A percentile compares a stretch with the other conserved stretches of the same genome.
phyloP scores from a whole-genome alignment of 192 early-diverging fungal species.

The Entophlyctis luteolus region DNA sequence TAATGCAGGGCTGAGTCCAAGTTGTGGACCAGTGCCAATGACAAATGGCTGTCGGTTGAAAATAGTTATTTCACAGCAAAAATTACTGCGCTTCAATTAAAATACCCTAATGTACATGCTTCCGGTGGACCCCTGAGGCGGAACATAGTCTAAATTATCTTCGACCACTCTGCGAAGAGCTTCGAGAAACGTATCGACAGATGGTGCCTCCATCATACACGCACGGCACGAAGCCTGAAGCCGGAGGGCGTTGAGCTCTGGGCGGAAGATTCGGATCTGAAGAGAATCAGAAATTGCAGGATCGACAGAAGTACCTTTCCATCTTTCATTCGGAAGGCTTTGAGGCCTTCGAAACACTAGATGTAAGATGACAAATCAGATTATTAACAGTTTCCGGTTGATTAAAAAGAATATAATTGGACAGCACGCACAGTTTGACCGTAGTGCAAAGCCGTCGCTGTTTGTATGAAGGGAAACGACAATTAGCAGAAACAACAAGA shows the following conservation, averaged over 20 bases:
- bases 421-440: slow-evolving; percentile 58
- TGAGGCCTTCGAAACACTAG: slow-evolving; percentile 75
- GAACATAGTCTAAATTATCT: slow-evolving; percentile 68
- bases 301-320: slow-evolving; percentile 17
- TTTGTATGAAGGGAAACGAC: neutral
- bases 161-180: slow-evolving; percentile 54
- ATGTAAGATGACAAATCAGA: neutral
- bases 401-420: neutral
- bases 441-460: slow-evolving; percentile 65
- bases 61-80: neutral
- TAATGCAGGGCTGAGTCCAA: slow-evolving; percentile 49
- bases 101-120: slow-evolving; percentile 59
- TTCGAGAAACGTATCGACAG: slow-evolving; percentile 60
- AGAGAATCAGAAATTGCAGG: neutral
- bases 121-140: slow-evolving; percentile 66
- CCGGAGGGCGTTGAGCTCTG: slow-evolving; percentile 62
- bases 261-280: slow-evolving; percentile 67
- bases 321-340: slow-evolving; percentile 68
- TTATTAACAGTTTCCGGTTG: neutral
- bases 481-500: neutral
- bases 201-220: slow-evolving; percentile 57
- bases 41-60: slow-evolving; percentile 49
- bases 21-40: slow-evolving; percentile 62
- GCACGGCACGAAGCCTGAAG: slow-evolving; percentile 53
- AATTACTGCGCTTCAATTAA: neutral